phyloP scores from a whole-genome alignment of 352 stramenopile genomes.

The Globisporangium lucens region DNA sequence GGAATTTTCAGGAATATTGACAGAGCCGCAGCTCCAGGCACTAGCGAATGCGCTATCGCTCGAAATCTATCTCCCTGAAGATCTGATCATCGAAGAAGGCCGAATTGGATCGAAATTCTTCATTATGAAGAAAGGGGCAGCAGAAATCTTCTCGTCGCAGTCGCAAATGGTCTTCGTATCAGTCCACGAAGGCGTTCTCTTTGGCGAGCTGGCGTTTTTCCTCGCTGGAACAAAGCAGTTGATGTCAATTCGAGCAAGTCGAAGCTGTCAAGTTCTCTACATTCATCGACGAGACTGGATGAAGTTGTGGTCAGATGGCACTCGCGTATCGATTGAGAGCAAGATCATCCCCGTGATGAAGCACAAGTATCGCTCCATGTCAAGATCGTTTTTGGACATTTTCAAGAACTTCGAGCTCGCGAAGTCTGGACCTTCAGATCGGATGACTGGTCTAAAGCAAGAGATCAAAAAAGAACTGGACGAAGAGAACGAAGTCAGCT shows the following conservation, averaged over 20 bases:
- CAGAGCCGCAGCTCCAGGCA: slow-evolving; percentile 19
- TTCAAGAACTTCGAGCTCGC: slow-evolving; percentile 29
- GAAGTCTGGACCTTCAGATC: neutral
- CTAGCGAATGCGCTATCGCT: slow-evolving; percentile 18
- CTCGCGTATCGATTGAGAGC: slow-evolving; percentile 20
- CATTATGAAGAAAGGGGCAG: slow-evolving; percentile 21
- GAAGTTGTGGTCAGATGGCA: slow-evolving; percentile 17
- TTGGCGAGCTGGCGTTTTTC: slow-evolving; percentile 28
- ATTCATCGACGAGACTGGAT: slow-evolving; percentile 19
- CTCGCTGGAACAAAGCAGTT: slow-evolving; percentile 18
- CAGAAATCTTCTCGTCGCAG: slow-evolving; percentile 18
- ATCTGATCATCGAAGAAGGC: slow-evolving; percentile 26
- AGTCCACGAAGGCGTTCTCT: slow-evolving; percentile 20
- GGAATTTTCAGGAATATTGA: slow-evolving; percentile 16
- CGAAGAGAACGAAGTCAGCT: neutral
- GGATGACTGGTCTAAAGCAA: neutral
- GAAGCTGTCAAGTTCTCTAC: slow-evolving; percentile 21
- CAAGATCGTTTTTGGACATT: slow-evolving; percentile 24
- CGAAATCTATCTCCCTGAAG: slow-evolving; percentile 24
- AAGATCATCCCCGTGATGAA: slow-evolving; percentile 22
- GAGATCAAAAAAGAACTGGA: neutral
- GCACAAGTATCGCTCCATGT: slow-evolving; percentile 19
- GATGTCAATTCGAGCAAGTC: slow-evolving; percentile 16
- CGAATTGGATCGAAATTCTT: slow-evolving; percentile 19
- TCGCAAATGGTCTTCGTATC: slow-evolving; percentile 21